Evolutionary conservation across 1,139 yeast genomes (phyloP).

Genomic region (Ogataea hybrid): DNA sequence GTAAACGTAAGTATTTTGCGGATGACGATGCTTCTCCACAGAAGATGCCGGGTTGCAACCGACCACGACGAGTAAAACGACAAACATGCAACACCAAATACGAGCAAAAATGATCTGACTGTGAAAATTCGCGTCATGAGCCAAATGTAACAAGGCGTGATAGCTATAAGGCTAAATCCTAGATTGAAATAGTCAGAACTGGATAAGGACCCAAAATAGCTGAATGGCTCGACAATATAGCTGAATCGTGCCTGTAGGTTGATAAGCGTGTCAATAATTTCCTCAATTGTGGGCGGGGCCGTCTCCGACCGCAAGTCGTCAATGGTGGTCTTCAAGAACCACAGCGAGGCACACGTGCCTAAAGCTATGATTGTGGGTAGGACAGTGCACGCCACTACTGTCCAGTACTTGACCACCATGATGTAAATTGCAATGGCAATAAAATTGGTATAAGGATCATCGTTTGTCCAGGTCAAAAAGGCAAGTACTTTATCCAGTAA

Average conservation of each 20-base stretch:
- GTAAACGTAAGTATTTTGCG: slow-evolving; percentile 43
- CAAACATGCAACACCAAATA: slow-evolving; percentile 43
- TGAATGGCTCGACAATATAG: slow-evolving; percentile 42
- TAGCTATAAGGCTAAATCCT: slow-evolving; percentile 34
- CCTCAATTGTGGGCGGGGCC: slow-evolving; percentile 51
- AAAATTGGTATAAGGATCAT: slow-evolving; percentile 48
- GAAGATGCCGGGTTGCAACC: slow-evolving; percentile 45
- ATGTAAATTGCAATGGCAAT: slow-evolving; percentile 41
- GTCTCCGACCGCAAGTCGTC: slow-evolving; percentile 33
- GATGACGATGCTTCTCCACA: slow-evolving; percentile 54
- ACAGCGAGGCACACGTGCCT: slow-evolving; percentile 40
- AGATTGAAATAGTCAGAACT: slow-evolving; percentile 30
- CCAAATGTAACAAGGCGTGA: slow-evolving; percentile 49
- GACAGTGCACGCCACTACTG: slow-evolving; percentile 34
- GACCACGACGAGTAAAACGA: slow-evolving; percentile 56
- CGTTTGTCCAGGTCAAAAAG: slow-evolving; percentile 55
- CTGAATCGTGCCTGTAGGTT: slow-evolving; percentile 49
- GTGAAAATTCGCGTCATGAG: slow-evolving; percentile 38
- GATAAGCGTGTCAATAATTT: slow-evolving; percentile 49
- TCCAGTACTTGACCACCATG: slow-evolving; percentile 47
- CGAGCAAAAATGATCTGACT: slow-evolving; percentile 34
- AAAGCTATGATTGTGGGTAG: slow-evolving; percentile 41
- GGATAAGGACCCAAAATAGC: slow-evolving; percentile 12
- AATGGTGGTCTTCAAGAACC: slow-evolving; percentile 45
- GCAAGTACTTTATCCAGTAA: slow-evolving; percentile 44